Conservation (phyloP, 352 stramenopile genomes). For the Thalassiosira hispida region DNA sequence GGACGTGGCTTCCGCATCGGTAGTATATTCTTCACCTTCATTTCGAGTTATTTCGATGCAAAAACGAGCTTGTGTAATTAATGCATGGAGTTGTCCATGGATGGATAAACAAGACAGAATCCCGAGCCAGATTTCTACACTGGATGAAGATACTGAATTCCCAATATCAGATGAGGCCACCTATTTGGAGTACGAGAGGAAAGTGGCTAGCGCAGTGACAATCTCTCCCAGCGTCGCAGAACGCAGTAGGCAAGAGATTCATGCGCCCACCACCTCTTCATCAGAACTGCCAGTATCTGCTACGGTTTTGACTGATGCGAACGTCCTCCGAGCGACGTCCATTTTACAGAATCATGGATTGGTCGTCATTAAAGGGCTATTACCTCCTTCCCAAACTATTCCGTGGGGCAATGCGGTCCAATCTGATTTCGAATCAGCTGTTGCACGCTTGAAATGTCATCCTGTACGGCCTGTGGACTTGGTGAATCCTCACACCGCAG, state of each 20-base stretch:
- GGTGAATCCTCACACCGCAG: slow-evolving; percentile 51
- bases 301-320: slow-evolving; percentile 44
- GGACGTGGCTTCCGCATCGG: slow-evolving; percentile 1
- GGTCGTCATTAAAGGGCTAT: slow-evolving; percentile 64
- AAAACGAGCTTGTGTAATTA: slow-evolving; percentile 55
- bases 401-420: slow-evolving; percentile 65
- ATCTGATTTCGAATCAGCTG: slow-evolving; percentile 60
- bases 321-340: slow-evolving; percentile 50
- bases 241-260: slow-evolving; percentile 7
- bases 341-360: slow-evolving; percentile 66
- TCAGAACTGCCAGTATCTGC: slow-evolving; percentile 14
- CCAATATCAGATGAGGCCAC: slow-evolving; percentile 40
- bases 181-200: slow-evolving; percentile 43
- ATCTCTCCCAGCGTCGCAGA: slow-evolving; percentile 29
- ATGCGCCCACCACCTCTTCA: slow-evolving; percentile 26
- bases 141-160: slow-evolving; percentile 6
- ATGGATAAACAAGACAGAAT: slow-evolving; percentile 40
- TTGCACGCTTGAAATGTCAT: slow-evolving; percentile 55
- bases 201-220: slow-evolving; percentile 30
- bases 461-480: slow-evolving; percentile 63
- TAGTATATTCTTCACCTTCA: slow-evolving; percentile 28
- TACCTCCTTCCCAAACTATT: slow-evolving; percentile 53
- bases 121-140: not conserved
- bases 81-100: slow-evolving; percentile 47
- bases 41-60: slow-evolving; percentile 42